Percentiles rank a stretch among this genome's conserved stretches.
Evolutionary conservation across 2,329 filamentous ascomycete genomes (phyloP).

Genomic region (Hysterium pulicare): DNA sequence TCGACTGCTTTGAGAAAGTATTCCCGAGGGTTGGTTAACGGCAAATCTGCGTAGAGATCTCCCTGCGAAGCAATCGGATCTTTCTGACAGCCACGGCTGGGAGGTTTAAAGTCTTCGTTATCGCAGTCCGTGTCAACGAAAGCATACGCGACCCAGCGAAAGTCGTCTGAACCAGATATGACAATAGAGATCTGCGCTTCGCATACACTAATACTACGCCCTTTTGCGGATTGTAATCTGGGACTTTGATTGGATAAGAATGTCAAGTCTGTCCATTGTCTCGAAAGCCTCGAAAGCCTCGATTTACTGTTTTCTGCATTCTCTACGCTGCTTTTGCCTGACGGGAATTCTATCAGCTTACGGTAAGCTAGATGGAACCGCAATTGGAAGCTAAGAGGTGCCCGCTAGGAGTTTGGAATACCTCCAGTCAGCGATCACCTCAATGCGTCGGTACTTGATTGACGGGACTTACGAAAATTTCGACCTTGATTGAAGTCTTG

Average conservation of each 20-base stretch:
- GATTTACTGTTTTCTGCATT: neutral
- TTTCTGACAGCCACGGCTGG: too few species aligned
- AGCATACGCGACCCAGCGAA: neutral
- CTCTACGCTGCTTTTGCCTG: neutral
- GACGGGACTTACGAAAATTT: neutral
- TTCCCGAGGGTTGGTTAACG: constrained; percentile 1
- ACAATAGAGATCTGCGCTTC: neutral
- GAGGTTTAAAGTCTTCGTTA: neutral
- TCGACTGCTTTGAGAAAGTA: constrained; percentile 2
- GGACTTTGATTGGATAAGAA: neutral
- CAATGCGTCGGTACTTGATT: too few species aligned
- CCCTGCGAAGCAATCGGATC: neutral
- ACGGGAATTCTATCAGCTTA: neutral
- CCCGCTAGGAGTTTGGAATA: too few species aligned
- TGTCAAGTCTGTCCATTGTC: neutral
- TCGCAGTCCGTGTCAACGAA: neutral
- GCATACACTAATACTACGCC: neutral
- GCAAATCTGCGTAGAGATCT: neutral
- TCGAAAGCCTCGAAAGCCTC: neutral
- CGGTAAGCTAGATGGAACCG: neutral
- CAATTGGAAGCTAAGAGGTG: neutral
- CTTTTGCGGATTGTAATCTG: neutral
- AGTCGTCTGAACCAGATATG: neutral
- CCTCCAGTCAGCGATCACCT: too few species aligned
- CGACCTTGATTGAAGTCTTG: constrained; percentile 1